Evolutionary conservation across 192 early-diverging fungal genomes (phyloP).

Genomic region (Powellomyces hirtus): DNA sequence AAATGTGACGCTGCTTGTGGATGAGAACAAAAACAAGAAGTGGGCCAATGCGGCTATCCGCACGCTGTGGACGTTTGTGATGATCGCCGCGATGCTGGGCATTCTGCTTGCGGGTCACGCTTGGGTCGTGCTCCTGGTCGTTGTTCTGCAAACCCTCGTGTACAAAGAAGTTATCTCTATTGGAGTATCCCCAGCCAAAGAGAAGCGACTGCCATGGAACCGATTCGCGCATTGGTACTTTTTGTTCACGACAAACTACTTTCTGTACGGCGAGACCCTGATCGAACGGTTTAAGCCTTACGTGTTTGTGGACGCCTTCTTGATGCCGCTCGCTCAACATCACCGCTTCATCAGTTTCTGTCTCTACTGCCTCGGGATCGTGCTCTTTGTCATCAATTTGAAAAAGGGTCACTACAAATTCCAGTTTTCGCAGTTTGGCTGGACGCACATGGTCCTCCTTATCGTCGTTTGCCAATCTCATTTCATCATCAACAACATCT

Average conservation of each 20-base stretch:
- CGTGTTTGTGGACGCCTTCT: conserved; percentile 79
- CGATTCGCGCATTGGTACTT: conserved; percentile 91
- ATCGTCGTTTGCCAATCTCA: conserved; percentile 92
- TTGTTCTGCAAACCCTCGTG: conserved; percentile 79
- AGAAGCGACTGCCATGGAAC: conserved; percentile 87
- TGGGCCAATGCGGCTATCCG: conserved; percentile 71
- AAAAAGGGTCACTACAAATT: conserved; percentile 92
- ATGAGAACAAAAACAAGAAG: conserved; percentile 27
- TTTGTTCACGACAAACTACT: conserved; percentile 85
- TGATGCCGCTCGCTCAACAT: conserved; percentile 83
- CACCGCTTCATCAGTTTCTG: conserved; percentile 93
- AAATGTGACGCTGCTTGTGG: conserved; percentile 27
- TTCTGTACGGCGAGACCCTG: conserved; percentile 90
- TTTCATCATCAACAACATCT: conserved; percentile 96
- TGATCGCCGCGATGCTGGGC: conserved; percentile 83
- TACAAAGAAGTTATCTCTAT: conserved; percentile 94
- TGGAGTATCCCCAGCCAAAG: conserved; percentile 75
- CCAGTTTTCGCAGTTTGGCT: conserved; percentile 94
- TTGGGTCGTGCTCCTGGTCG: conserved; percentile 83
- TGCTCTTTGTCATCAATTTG: conserved; percentile 91
- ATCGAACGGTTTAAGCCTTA: conserved; percentile 85
- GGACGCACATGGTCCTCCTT: conserved; percentile 95
- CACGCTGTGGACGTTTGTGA: conserved; percentile 80
- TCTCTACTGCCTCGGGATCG: conserved; percentile 84
- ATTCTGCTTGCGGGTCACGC: conserved; percentile 66